phyloP scores from a whole-genome alignment of 179 eudicot species.

The Corrigiola litoralis region DNA sequence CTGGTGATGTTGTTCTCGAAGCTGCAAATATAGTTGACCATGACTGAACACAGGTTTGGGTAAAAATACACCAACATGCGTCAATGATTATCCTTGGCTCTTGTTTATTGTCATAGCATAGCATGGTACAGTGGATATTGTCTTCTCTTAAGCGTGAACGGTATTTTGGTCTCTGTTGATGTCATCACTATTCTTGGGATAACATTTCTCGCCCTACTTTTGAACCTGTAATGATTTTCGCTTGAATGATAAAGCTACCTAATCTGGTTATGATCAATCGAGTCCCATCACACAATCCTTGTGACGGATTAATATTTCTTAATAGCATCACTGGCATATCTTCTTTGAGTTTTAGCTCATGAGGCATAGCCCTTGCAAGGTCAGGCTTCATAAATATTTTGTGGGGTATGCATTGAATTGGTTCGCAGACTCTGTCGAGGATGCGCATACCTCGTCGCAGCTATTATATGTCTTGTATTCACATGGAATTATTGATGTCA shows the following conservation, averaged over 20 bases:
- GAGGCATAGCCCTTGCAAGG: slow-evolving; percentile 1
- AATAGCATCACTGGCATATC: slow-evolving; percentile 3
- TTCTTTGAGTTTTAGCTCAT: not conserved
- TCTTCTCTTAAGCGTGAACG: no score
- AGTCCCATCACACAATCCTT: slow-evolving; percentile 3
- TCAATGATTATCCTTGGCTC: no score
- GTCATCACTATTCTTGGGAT: slow-evolving; percentile 5
- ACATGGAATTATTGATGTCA: not conserved
- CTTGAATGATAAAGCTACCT: not conserved
- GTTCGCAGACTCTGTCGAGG: not conserved
- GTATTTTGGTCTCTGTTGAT: not conserved
- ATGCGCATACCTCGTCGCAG: not conserved
- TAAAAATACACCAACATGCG: no score
- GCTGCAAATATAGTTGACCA: no score
- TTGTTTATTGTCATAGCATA: no score
- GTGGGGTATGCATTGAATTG: not conserved
- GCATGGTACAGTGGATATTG: no score
- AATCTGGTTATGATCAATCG: not conserved
- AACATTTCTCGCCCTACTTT: not conserved
- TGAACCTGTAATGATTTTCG: not conserved
- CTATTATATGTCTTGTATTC: not conserved
- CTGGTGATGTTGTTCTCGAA: no score
- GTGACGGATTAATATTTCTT: not conserved
- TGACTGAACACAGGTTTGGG: no score
- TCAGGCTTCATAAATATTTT: not conserved